Percentiles rank a stretch among this genome's conserved stretches.
These are phyloP conservation scores for Wickerhamiella lipophila DNA, from an alignment of 805 yeast genomes.

Conservation along the genomic window DNA sequence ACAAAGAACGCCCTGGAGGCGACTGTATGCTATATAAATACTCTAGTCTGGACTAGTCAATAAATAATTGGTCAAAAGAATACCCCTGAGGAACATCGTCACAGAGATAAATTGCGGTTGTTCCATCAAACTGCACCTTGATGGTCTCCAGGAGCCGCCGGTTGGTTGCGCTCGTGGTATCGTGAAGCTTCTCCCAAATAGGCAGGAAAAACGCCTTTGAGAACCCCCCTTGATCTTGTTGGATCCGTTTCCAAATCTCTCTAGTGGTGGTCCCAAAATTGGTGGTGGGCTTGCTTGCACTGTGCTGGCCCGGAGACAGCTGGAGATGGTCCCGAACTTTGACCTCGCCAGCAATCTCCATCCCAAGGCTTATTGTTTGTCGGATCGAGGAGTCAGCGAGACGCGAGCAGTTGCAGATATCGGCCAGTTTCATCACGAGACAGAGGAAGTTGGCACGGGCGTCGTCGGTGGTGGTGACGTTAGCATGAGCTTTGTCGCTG, in stretches of 20 bases:
- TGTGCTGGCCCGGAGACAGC: not conserved
- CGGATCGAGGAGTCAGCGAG: constrained; percentile 33
- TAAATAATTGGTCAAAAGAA: constrained; percentile 7
- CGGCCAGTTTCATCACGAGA: constrained; percentile 82
- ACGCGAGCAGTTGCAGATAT: constrained; percentile 84
- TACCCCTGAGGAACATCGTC: not conserved
- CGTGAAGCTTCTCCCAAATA: not conserved
- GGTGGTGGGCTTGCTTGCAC: not conserved
- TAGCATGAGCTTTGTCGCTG: too few species aligned
- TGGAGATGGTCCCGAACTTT: not conserved
- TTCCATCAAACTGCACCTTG: not conserved
- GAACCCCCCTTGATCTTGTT: constrained; percentile 5
- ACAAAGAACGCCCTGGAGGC: constrained; percentile 6
- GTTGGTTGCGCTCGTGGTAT: not conserved
- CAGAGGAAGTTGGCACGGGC: constrained; percentile 33
- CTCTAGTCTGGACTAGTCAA: constrained; percentile 3
- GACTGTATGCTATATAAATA: constrained; percentile 1
- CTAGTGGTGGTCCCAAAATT: not conserved
- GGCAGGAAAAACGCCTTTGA: not conserved
- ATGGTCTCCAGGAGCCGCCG: not conserved
- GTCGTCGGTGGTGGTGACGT: too few species aligned
- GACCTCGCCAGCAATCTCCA: not conserved
- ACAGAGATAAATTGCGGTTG: not conserved
- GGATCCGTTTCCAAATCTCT: constrained; percentile 7
- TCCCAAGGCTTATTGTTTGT: constrained; percentile 4